phyloP scores from a whole-genome alignment of 2,329 filamentous ascomycete species.

The Pseudocercospora musae region DNA sequence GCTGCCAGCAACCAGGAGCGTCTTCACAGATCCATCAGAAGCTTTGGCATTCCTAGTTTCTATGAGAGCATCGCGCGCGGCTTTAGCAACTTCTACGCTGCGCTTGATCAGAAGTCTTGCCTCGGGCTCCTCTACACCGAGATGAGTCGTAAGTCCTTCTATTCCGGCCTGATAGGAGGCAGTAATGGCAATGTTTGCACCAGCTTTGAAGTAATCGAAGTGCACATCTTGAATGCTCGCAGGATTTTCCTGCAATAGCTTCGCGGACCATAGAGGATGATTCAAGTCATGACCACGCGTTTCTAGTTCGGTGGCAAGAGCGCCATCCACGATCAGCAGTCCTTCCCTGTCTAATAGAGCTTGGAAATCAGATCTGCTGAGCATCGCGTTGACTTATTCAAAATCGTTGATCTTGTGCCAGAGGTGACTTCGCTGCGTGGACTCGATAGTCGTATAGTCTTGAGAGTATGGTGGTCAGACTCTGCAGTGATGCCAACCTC shows the following conservation, averaged over 20 bases:
- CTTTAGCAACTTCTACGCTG: constrained; percentile 42
- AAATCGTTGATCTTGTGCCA: constrained; percentile 3
- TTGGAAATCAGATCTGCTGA: constrained; percentile 24
- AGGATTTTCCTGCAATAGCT: constrained; percentile 40
- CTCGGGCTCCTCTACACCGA: constrained; percentile 33
- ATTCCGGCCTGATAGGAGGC: constrained; percentile 48
- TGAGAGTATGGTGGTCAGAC: not conserved
- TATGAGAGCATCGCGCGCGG: constrained; percentile 32
- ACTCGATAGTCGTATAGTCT: not conserved
- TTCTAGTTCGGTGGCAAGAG: constrained; percentile 48
- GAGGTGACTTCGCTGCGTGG: not conserved
- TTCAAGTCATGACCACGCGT: constrained; percentile 43
- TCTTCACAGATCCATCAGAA: constrained; percentile 8
- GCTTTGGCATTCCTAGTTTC: not conserved
- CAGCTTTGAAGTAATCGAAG: constrained; percentile 44
- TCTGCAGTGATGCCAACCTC: not conserved
- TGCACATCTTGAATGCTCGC: constrained; percentile 44
- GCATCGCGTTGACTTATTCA: constrained; percentile 13
- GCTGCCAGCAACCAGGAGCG: constrained; percentile 43
- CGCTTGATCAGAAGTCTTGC: constrained; percentile 38
- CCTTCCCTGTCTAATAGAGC: constrained; percentile 23
- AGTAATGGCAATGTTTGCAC: constrained; percentile 48
- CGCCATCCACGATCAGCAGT: constrained; percentile 45
- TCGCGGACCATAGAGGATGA: constrained; percentile 46
- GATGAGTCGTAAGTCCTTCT: constrained; percentile 40